Evolutionary conservation across 768 basidiomycete genomes (phyloP), one percentile per base, ranked within the genome.

Genomic region (Lepiota venenata): DNA sequence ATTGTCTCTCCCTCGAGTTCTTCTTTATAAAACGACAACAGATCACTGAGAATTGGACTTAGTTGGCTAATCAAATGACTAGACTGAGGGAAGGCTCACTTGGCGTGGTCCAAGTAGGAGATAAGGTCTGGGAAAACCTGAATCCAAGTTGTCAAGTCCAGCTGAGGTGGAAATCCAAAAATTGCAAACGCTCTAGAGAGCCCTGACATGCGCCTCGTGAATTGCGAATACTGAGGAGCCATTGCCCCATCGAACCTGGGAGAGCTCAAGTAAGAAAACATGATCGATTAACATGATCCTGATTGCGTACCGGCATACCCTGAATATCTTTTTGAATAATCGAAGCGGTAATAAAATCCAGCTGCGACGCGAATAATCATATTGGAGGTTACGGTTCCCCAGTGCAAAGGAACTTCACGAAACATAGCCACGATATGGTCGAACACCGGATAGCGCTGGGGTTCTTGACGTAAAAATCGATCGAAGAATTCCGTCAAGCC

Each of bases 1-100:
- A 40, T 21, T 6, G 27, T 41, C 5, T 43, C 50, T 10, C 40
- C n/a, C 14, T 27, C 5, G 1, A 62, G 46, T 51, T 75, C 74
- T 63, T 76, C 75, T 54, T 75, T 67, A 44, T 74, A 70, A 51
- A 75, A 75, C 0, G 69, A 74, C 1, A 74, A 55, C 16, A 75
- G 55, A 32, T 77, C 74, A 51, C 74, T 75, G 38, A 39, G 42
- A 10, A 29, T 11, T 4, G 21, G 25, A n/a, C 22, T 21, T 15
- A 37, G n/a, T n/a, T n/a, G n/a, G n/a, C 16, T n/a, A 42, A 10
- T 36, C 9, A 1, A 3, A 39, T 9, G 1, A 42, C 9, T 4
- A 18, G 16, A 1, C 22, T 14, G 7, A 7, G 18, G 35, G 45
- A 4, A 6, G 3, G 12, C 55, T 39, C 36, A 56, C 55, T 56